Evolutionary conservation across 139 green algal species (phyloP), one percentile per base, ranked within the genome.

Genomic region (Zygnema circumcarinatum): DNA sequence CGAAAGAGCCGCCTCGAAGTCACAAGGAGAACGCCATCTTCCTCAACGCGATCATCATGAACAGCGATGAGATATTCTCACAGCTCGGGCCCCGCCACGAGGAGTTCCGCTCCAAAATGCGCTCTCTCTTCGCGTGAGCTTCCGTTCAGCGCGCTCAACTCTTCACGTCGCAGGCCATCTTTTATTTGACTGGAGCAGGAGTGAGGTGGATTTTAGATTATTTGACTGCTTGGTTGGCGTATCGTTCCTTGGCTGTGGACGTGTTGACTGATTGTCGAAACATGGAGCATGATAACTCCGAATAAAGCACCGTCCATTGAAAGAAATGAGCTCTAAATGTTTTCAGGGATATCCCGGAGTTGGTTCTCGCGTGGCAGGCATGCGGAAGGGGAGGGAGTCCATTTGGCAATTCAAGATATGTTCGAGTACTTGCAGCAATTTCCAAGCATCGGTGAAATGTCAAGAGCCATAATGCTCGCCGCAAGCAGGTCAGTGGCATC

Each of bases 11-110:
- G 69, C 69, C 69, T 22, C 35, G 69, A 25, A 78, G 16, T 20
- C 75, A 74, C 20, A 83, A 83, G 3, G 32, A 83, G 2, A 83
- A 83, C 75, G 75, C 75, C n/a, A 33, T 83, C 32, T 83, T 83
- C 7, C 3, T 83, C 2, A 83, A 62, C 7, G 7, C 75, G 2
- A 33, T 83, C 2, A 83, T 83, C 20, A 53, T 83, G 36, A 83
- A 83, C 7, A 72, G 39, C 36, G 75, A 83, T 38, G 75, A 83
- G 7, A 62, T 83, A 22, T 53, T 83, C 3, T 47, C 7, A 20
- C 72, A 20, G 20, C 72, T 79, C 21, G 72, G 72, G 16, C 21
- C 29, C 16, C 33, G 40, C 20, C 16, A 35, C 33, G 22, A 79
- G 16, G 72, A 2, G 21, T 83, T 83, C 20, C 21, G 3, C 2